Evolutionary conservation across 768 basidiomycete genomes (phyloP).

Genomic region (Lentinula guzmanii): DNA sequence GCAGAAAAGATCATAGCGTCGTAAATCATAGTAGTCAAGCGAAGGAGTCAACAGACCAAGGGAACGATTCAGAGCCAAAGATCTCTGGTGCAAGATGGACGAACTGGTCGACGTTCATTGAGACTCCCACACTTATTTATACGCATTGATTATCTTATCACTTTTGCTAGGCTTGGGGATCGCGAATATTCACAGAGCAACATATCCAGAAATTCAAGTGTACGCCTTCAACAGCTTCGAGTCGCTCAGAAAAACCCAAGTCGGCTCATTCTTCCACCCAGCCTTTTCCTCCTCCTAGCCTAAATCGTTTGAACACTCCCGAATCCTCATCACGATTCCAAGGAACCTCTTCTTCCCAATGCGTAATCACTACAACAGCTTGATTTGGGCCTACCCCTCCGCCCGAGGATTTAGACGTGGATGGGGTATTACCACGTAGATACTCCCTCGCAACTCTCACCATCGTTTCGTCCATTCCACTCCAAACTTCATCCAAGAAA

Average conservation of each 20-base stretch:
- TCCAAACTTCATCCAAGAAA: slow-evolving; percentile 88
- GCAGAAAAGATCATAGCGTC: not conserved
- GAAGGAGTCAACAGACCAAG: not conserved
- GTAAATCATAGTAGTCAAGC: not conserved
- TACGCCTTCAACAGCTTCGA: no score
- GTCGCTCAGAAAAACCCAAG: not conserved
- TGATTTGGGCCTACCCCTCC: slow-evolving; percentile 50
- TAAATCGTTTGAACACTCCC: slow-evolving; percentile 27
- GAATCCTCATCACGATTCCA: slow-evolving; percentile 58
- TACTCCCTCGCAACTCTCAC: slow-evolving; percentile 58
- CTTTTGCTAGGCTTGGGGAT: no score
- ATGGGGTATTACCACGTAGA: slow-evolving; percentile 39
- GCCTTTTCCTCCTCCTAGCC: slow-evolving; percentile 25
- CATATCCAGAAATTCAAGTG: no score
- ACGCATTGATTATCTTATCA: not conserved
- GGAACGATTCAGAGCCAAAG: not conserved
- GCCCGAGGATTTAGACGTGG: slow-evolving; percentile 14
- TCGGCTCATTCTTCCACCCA: not conserved
- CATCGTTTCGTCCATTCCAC: slow-evolving; percentile 85
- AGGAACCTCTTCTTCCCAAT: slow-evolving; percentile 90
- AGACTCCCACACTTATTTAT: not conserved
- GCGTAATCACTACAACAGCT: slow-evolving; percentile 80
- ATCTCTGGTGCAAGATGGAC: not conserved
- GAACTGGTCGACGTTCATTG: not conserved
- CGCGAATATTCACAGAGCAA: no score